Evolutionary conservation across 2,329 filamentous ascomycete species (phyloP), one percentile per base, ranked within the genome.

Genomic region (Nothophaeocryptopus gaeumannii): DNA sequence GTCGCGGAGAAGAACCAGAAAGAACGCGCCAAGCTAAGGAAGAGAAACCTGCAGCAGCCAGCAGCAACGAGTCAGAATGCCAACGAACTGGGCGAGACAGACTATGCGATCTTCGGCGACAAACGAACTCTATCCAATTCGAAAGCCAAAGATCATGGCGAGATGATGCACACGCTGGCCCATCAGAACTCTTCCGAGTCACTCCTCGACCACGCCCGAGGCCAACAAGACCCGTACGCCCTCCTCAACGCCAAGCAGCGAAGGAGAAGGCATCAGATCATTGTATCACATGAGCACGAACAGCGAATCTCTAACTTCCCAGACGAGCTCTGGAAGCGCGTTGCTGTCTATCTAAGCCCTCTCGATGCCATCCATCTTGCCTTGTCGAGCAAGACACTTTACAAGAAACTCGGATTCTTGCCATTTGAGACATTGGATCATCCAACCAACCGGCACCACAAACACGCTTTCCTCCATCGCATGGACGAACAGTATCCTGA

Each of bases 401-500:
- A 70, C 51, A 47, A 59, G 10, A 70, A 72, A 9, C 59, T 81
- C 9, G 74, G 74, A 3, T 56, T 62, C 1, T 59, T 59, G 8
- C 68, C 72, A 5, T 75, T 74, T 62, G 39, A 62, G 32, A 64
- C 58, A 4, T 64, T 79, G 29, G 62, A 71, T 16, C 47, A 62
- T 8, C 72, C 75, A 3, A 63, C 72, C 5, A 77, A 81, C 56
- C 65, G 65, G 38, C 56, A 70, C 5, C 63, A 77, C 50, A 76
- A 74, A 43, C 67, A 75, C 39, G 66, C 74, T 3, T 82, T 84
- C 59, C 70, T 84, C 5, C 60, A 72, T 10, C 63, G 66, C 2
- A 70, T 83, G 60, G 79, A 84, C 53, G 62, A 67, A 10, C 63
- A 71, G 12, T 67, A 81, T 13, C 80, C 81, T 2, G 69, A 74